Evolutionary conservation across 768 basidiomycete genomes (phyloP).

Genomic region (Lactarius psammicola): DNA sequence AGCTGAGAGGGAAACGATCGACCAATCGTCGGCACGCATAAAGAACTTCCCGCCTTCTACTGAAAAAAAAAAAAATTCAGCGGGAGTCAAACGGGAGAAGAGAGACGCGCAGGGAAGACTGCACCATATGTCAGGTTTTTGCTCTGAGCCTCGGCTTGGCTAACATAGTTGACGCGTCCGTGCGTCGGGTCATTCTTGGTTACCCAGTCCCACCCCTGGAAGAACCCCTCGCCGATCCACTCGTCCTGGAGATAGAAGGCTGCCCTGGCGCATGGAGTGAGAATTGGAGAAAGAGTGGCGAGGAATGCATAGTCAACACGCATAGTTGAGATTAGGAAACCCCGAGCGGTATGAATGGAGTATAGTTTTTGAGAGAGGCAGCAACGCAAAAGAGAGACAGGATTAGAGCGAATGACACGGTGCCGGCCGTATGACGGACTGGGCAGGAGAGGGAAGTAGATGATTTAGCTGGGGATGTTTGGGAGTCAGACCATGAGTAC

Average conservation of each 20-base stretch:
- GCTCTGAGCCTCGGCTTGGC: slow-evolving; percentile 41
- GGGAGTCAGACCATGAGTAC: too few species aligned
- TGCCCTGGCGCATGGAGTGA: slow-evolving; percentile 12
- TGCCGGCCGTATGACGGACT: slow-evolving; percentile 12
- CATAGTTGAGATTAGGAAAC: slow-evolving; percentile 34
- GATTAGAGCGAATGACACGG: slow-evolving; percentile 28
- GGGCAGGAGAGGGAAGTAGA: background rate
- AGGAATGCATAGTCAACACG: slow-evolving; percentile 35
- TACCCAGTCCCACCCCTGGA: slow-evolving; percentile 48
- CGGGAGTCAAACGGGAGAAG: background rate
- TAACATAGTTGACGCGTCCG: slow-evolving; percentile 59
- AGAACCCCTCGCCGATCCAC: slow-evolving; percentile 44
- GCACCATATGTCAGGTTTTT: slow-evolving; percentile 49
- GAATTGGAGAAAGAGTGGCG: slow-evolving; percentile 10
- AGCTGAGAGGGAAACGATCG: slow-evolving; percentile 38
- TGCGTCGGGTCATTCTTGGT: slow-evolving; percentile 57
- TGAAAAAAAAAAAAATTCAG: slow-evolving; percentile 21
- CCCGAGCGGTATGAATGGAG: slow-evolving; percentile 28
- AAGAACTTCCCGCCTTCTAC: slow-evolving; percentile 47
- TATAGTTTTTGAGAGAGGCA: slow-evolving; percentile 26
- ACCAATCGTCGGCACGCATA: slow-evolving; percentile 54
- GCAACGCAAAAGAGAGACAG: slow-evolving; percentile 32
- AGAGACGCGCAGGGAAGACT: slow-evolving; percentile 20
- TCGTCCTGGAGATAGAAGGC: slow-evolving; percentile 18
- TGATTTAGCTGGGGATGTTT: slow-evolving; percentile 4